phyloP scores from a whole-genome alignment of 1,139 yeast genomes.

The Yamadazyma conglobata region DNA sequence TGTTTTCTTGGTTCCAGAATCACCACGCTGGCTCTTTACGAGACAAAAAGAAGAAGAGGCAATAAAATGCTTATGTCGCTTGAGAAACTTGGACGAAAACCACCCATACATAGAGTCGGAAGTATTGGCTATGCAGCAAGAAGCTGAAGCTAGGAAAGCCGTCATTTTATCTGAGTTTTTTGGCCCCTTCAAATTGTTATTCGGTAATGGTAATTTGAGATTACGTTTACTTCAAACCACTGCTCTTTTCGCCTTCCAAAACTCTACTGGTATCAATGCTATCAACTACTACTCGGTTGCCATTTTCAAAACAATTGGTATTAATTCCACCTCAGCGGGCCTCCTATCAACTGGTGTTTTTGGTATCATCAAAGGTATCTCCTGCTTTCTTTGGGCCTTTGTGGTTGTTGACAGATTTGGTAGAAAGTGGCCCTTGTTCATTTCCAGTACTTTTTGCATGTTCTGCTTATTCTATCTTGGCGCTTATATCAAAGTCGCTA shows the following conservation, averaged over 20 bases:
- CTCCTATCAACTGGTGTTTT: conserved; percentile 56
- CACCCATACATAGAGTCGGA: conserved; percentile 26
- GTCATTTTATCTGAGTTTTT: conserved; percentile 21
- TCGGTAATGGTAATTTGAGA: conserved; percentile 19
- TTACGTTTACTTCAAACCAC: conserved; percentile 24
- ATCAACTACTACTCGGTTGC: conserved; percentile 30
- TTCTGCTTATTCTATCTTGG: conserved; percentile 49
- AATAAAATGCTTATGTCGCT: conserved; percentile 23
- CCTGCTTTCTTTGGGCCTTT: conserved; percentile 40
- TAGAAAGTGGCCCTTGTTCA: conserved; percentile 38
- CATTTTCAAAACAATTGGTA: conserved; percentile 27
- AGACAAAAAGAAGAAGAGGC: conserved; percentile 34
- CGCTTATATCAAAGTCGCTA: conserved; percentile 40
- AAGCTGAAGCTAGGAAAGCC: conserved; percentile 18
- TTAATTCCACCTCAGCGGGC: conserved; percentile 32
- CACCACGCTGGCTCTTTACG: conserved; percentile 45
- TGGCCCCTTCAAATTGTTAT: conserved; percentile 22
- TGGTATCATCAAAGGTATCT: conserved; percentile 46
- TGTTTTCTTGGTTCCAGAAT: conserved; percentile 38
- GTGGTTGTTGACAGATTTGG: conserved; percentile 45
- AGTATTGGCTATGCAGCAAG: conserved; percentile 18
- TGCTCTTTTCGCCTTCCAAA: conserved; percentile 29
- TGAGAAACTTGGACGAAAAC: conserved; percentile 21
- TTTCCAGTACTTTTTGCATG: conserved; percentile 43
- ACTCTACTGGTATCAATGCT: conserved; percentile 30